Evolutionary conservation across 2,329 filamentous ascomycete species (phyloP), one percentile per base, ranked within the genome.

Genomic region (Fusarium tanahbumbuense): DNA sequence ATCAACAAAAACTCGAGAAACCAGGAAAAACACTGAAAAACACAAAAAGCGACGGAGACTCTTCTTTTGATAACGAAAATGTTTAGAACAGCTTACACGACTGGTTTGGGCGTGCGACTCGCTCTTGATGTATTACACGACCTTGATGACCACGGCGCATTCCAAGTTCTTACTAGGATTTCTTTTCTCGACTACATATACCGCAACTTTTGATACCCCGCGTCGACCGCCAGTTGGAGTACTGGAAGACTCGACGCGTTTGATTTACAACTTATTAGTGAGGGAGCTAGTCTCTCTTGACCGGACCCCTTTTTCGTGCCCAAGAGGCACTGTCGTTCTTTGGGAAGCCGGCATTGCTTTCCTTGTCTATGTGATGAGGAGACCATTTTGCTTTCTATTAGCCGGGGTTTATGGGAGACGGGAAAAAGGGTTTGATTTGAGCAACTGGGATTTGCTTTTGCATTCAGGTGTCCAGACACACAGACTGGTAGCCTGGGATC

Each of bases 121-220:
- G 57, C 46, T 64, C 58, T 72, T 72, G 63, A 75, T 67, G 71
- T 71, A 68, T 70, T 63, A 74, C 66, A 75, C 56, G 73, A 76
- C 63, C 63, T 68, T 74, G 64, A 75, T 70, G 64, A 73, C 60
- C 57, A 68, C 52, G 68, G 67, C 67, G 67, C 71, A 71, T 67
- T 67, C 59, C 64, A 63, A 65, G 64, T 72, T 73, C 54, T 56
- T 66, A 57, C 60, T 74, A 65, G 56, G 67, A 70, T 75, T 75
- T 72, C 57, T 67, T 75, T 75, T 75, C 71, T 73, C 73, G 60
- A 72, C 70, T 73, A 76, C 74, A 74, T 74, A 76, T 76, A 76
- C 70, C 64, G 58, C 74, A 76, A 68, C 62, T 64, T 68, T 75
- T 76, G 74, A 76, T 76, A 76, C 74, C 74, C 74, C 69, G 71